Conservation (phyloP, 495 filamentous ascomycete species). For the Xylaria longipes region DNA sequence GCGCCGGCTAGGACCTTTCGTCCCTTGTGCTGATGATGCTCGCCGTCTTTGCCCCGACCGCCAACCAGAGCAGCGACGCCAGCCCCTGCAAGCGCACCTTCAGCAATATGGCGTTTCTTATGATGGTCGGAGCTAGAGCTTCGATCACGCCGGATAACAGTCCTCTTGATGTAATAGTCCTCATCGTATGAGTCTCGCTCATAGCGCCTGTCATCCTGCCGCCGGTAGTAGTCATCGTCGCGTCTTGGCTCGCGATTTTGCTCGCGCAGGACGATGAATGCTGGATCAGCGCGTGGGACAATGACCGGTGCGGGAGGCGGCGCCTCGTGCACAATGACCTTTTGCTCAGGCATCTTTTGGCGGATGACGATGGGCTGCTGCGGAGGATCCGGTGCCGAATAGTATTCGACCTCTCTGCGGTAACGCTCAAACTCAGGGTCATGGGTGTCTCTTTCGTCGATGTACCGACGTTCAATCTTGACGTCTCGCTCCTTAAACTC, state of each 20-base stretch:
- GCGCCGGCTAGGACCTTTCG: slow-evolving; percentile 80
- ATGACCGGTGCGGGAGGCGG: slow-evolving; percentile 70
- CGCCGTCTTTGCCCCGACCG: slow-evolving; percentile 61
- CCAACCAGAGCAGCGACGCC: slow-evolving; percentile 77
- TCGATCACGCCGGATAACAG: slow-evolving; percentile 55
- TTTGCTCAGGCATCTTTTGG: slow-evolving; percentile 64
- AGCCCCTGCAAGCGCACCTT: slow-evolving; percentile 81
- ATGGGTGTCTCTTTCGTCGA: slow-evolving; percentile 51
- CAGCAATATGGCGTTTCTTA: slow-evolving; percentile 81
- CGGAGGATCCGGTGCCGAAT: slow-evolving; percentile 59
- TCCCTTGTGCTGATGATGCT: slow-evolving; percentile 65
- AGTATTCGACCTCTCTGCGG: slow-evolving; percentile 73
- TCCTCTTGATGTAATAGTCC: slow-evolving; percentile 52
- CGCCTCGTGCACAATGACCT: slow-evolving; percentile 76
- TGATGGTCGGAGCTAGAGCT: slow-evolving; percentile 65
- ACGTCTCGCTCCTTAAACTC: slow-evolving; percentile 52
- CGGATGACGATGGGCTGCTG: slow-evolving; percentile 68
- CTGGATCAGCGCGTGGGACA: slow-evolving; percentile 67
- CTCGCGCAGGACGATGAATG: slow-evolving; percentile 72
- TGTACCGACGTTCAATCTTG: slow-evolving; percentile 52
- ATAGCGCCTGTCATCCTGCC: slow-evolving; percentile 44
- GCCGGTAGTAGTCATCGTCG: slow-evolving; percentile 65
- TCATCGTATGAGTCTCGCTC: slow-evolving; percentile 60
- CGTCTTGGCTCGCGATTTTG: slow-evolving; percentile 55
- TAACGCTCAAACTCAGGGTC: slow-evolving; percentile 65